These are phyloP conservation scores for Fusarium denticulatum DNA, from an alignment of 2,329 filamentous ascomycete genomes.

Conservation along the genomic window DNA sequence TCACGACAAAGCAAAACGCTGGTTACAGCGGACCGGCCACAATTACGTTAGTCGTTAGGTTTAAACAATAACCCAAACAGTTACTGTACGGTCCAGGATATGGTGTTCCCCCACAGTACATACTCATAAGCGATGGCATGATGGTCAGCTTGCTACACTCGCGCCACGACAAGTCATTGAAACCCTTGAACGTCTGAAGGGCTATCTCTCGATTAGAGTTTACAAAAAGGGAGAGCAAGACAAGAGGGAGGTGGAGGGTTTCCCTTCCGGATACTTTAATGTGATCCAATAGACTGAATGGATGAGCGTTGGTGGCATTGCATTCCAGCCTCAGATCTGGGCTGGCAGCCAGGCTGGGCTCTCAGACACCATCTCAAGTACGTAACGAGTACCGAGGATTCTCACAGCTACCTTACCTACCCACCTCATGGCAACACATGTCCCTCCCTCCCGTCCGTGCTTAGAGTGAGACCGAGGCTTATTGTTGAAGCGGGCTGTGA, in stretches of 20 bases:
- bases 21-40: neutral
- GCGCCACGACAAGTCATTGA: neutral
- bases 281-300: neutral
- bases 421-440: neutral
- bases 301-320: neutral
- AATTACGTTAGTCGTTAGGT: neutral
- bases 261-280: neutral
- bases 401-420: neutral
- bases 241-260: neutral
- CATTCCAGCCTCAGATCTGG: constrained; percentile 11
- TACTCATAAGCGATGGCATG: neutral
- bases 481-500: neutral
- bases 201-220: neutral
- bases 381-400: constrained; percentile 16
- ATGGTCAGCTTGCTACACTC: neutral
- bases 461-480: neutral
- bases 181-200: neutral
- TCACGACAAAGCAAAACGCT: neutral
- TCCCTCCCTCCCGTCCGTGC: neutral
- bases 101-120: neutral
- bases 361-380: constrained; percentile 5
- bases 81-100: neutral
- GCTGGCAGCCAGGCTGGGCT: neutral
- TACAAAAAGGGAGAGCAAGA: constrained; percentile 5
- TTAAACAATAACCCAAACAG: neutral